Base-by-base conservation (phyloP, 2,329 filamentous ascomycete genomes). In the Alternaria rosae region DNA sequence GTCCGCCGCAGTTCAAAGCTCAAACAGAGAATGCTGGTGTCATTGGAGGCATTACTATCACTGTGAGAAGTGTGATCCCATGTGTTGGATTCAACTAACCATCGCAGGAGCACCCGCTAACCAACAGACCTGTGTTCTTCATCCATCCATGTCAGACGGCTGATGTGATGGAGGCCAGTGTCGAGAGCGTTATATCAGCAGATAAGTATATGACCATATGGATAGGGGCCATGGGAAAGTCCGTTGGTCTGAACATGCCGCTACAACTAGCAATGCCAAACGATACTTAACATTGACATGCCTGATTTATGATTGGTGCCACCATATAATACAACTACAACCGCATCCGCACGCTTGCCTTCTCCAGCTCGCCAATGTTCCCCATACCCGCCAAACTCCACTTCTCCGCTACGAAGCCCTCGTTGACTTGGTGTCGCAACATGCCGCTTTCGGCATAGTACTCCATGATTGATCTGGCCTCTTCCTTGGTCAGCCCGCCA, bases 381-480 rank as follows among this genome's bases (percentile, higher is more conserved):
- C 94, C 94, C 72, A 91, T 89, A 21, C 93, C 93, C 51, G 89
- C 88, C 70, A 97, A 77, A 51, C 89, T 89, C 93, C 94, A 97
- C 82, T 92, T 92, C 84, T 96, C 91, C 21, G 86, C 85, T 35
- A 97, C 90, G 65, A 86, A 85, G 66, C 83, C 83, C 74, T 94
- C 89, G 72, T 92, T 89, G 52, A 97, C 85, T 47, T 83, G 85
- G 64, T 87, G 84, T 66, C 91, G 87, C 75, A 97, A 78, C 76
- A 97, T 84, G 12, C 94, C 95, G 78, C 92, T 96, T 35, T 88
- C 88, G 6, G 92, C 93, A 85, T 94, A 98, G 82, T 97, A 98
- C 82, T 97, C 93, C 88, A 98, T 90, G 70, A 97, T 83, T 1
- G 88, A 86, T 62, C 90, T 87, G 11, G 92, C 89, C 81, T 98